These are phyloP conservation scores for Phytophthora tubulina DNA, from an alignment of 352 stramenopile genomes.

Conservation along the genomic window DNA sequence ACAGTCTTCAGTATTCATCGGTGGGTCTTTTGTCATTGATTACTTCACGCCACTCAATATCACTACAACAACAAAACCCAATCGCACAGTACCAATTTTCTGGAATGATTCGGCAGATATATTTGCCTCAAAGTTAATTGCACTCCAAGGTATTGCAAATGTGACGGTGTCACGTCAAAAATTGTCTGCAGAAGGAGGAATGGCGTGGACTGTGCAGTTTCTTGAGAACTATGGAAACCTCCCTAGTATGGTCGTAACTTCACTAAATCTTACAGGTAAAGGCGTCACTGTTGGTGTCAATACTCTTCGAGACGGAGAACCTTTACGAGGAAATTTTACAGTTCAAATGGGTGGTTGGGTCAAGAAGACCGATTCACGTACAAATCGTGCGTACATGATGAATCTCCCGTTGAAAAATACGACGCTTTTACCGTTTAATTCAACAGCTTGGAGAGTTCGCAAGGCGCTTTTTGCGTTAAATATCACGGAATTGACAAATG, in stretches of 20 bases:
- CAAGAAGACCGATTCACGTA: constrained; percentile 54
- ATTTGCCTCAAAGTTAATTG: constrained; percentile 44
- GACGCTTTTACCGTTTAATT: constrained; percentile 56
- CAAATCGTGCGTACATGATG: constrained; percentile 57
- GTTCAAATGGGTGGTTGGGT: constrained; percentile 71
- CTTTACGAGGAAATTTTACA: constrained; percentile 56
- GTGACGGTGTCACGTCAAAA: constrained; percentile 49
- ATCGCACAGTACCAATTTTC: constrained; percentile 39
- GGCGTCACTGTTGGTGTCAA: constrained; percentile 43
- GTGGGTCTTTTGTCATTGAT: constrained; percentile 56
- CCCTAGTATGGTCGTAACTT: constrained; percentile 38
- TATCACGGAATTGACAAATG: constrained; percentile 49
- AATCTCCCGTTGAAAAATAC: constrained; percentile 53
- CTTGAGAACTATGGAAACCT: constrained; percentile 70
- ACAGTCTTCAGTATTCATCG: constrained; percentile 54
- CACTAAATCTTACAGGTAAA: constrained; percentile 66
- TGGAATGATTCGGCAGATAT: constrained; percentile 59
- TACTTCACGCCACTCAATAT: constrained; percentile 62
- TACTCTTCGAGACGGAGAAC: constrained; percentile 59
- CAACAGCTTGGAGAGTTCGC: constrained; percentile 35
- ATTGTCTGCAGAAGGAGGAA: constrained; percentile 64
- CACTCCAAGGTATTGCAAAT: constrained; percentile 63
- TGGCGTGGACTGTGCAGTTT: constrained; percentile 78
- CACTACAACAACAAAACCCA: constrained; percentile 34
- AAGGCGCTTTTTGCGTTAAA: constrained; percentile 47